A percentile compares a stretch with the other conserved stretches of the same genome.
These are phyloP conservation scores for Kluyveromyces siamensis DNA, from an alignment of 805 yeast species.

Conservation along the genomic window DNA sequence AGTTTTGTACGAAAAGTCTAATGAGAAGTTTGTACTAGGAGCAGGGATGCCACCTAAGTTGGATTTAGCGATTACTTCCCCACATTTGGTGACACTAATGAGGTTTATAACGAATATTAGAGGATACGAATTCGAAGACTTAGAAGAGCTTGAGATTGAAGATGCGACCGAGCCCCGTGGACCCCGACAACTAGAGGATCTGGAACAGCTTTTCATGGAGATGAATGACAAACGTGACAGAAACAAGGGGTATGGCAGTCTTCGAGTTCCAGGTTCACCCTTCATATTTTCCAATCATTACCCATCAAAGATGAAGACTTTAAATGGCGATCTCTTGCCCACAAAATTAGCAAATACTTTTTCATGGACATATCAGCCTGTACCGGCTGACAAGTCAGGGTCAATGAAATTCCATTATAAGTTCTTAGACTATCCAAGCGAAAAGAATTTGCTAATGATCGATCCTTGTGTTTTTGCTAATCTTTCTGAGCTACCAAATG, in stretches of 20 bases:
- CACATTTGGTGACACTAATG: background rate
- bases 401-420: background rate
- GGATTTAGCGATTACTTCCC: background rate
- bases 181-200: background rate
- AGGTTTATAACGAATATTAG: background rate
- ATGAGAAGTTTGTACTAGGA: background rate
- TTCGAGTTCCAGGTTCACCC: background rate
- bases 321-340: background rate
- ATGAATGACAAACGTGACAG: background rate
- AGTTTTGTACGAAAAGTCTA: background rate
- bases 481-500: background rate
- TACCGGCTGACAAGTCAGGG: background rate
- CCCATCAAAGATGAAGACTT: background rate
- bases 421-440: background rate
- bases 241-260: too few relatives aligned
- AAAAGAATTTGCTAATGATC: background rate
- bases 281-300: background rate
- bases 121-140: background rate
- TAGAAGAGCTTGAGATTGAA: background rate
- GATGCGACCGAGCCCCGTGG: background rate
- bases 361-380: background rate
- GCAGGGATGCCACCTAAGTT: background rate
- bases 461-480: constrained; percentile 1
- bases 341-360: background rate
- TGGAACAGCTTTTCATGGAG: background rate